Evolutionary conservation across 2,329 filamentous ascomycete genomes (phyloP).

Genomic region (Apiospora sp.): DNA sequence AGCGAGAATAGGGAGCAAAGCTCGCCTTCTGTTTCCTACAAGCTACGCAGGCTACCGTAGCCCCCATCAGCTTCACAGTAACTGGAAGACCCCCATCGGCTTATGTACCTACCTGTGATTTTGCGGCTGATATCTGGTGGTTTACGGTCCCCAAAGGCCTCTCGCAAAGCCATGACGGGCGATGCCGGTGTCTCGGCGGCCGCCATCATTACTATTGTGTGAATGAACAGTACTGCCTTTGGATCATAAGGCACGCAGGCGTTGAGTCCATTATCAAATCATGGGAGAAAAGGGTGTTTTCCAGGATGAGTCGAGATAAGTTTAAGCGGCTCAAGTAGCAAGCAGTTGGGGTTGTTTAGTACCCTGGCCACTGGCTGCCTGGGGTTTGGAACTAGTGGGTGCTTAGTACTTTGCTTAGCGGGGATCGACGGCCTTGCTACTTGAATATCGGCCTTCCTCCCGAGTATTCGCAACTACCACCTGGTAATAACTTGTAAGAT

Average conservation of each 20-base stretch:
- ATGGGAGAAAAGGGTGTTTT: background rate
- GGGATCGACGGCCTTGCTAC: background rate
- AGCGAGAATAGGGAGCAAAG: background rate
- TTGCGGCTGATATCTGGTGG: slow-evolving; percentile 24
- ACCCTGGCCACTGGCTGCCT: background rate
- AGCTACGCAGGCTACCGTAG: slow-evolving; percentile 25
- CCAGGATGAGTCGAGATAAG: background rate
- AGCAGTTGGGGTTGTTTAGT: background rate
- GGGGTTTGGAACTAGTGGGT: background rate
- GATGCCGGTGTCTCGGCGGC: background rate
- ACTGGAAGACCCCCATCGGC: background rate
- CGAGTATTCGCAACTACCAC: background rate
- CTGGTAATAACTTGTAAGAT: background rate
- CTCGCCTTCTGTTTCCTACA: slow-evolving; percentile 29
- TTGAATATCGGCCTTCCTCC: background rate
- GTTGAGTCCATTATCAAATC: background rate
- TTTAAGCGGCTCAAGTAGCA: background rate
- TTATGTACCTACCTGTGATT: slow-evolving; percentile 12
- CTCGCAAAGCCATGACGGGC: slow-evolving; percentile 16
- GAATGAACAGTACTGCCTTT: background rate
- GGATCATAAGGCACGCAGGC: no score
- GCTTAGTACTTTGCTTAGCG: background rate
- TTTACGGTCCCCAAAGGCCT: slow-evolving; percentile 18
- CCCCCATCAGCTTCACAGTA: slow-evolving; percentile 6
- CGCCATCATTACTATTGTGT: background rate